phyloP scores from a whole-genome alignment of 1,284 basidiomycete genomes.

The Entoloma clypeatum region DNA sequence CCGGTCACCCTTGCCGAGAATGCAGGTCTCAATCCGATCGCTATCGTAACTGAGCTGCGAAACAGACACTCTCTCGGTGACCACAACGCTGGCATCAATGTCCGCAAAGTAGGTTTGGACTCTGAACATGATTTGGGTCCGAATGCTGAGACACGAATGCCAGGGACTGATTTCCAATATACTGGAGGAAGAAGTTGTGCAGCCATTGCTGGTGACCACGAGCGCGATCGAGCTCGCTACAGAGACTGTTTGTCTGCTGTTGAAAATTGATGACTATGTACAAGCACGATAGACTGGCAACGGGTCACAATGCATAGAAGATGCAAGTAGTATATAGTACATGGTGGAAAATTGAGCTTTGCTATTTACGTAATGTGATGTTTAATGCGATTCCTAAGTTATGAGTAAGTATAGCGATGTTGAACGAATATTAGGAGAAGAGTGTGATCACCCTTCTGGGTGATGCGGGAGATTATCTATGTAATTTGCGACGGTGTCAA shows the following conservation, averaged over 20 bases:
- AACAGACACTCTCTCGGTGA: slow-evolving; percentile 97
- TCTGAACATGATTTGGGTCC: not conserved
- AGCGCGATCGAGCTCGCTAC: slow-evolving; percentile 95
- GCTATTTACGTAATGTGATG: slow-evolving; percentile 20
- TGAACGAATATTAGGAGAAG: slow-evolving; percentile 9
- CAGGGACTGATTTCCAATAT: slow-evolving; percentile 96
- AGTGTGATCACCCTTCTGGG: slow-evolving; percentile 18
- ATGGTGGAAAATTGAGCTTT: too few species aligned
- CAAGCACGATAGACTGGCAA: slow-evolving; percentile 60
- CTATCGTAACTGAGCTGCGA: slow-evolving; percentile 96
- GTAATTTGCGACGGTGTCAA: slow-evolving; percentile 69
- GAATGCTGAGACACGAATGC: slow-evolving; percentile 11
- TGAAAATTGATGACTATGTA: slow-evolving; percentile 97
- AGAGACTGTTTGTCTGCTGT: slow-evolving; percentile 94
- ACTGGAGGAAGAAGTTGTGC: slow-evolving; percentile 94
- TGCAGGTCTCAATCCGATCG: slow-evolving; percentile 96
- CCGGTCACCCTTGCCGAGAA: slow-evolving; percentile 98
- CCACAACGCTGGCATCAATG: slow-evolving; percentile 95
- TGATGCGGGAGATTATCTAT: slow-evolving; percentile 64
- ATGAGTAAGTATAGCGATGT: slow-evolving; percentile 3
- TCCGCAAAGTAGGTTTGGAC: slow-evolving; percentile 71
- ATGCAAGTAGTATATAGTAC: too few species aligned
- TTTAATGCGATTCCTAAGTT: slow-evolving; percentile 20
- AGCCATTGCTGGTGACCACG: slow-evolving; percentile 93
- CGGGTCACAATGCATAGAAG: not conserved